Evolutionary conservation across 495 filamentous ascomycete genomes (phyloP), one percentile per base, ranked within the genome.

Genomic region (Hapsidospora chrysogenum): DNA sequence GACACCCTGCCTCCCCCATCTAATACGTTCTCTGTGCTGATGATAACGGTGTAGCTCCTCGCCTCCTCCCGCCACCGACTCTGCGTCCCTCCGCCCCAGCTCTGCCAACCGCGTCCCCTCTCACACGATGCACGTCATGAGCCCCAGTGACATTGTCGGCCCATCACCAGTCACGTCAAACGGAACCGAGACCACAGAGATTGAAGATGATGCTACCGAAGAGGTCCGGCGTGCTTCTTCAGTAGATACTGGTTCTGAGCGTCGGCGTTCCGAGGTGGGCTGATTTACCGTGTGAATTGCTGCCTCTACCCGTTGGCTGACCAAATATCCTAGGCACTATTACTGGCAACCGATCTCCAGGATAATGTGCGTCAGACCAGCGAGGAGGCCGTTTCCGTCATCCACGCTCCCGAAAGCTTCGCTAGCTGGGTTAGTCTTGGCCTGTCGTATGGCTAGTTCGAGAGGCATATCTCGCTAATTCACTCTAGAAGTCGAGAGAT

Each of bases 381-480:
- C 40, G 77, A 86, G 38, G 82, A 87, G 35, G 70, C 81, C 16
- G 64, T 77, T 38, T 92, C 85, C 2, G 85, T 89, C 32, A 92
- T 93, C 45, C 84, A 92, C 58, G 82, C 79, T 15, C 85, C 85
- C 3, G 57, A 78, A 43, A 79, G 76, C 26, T 92, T 85, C 56
- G 65, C 70, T 33, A 66, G 68, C 36, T 86, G 86, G 68, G 80
- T 87, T 47, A 58, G 76, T 57, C 14, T 35, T 11, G 5, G 27
- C 28, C 19, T 45, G 21, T 16, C 50, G 21, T 41, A 7, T 40
- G 29, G 35, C 33, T 41, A 41, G 40, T 33, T 36, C 15, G 38
- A 28, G 17, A n/a, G 40, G 65, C 48, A 52, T 46, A 35, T 56
- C 62, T 14, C 46, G 23, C 23, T 26, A 11, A 26, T 11, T 26